Evolutionary conservation across 2,329 filamentous ascomycete genomes (phyloP).

Genomic region (Talaromyces atroroseus): DNA sequence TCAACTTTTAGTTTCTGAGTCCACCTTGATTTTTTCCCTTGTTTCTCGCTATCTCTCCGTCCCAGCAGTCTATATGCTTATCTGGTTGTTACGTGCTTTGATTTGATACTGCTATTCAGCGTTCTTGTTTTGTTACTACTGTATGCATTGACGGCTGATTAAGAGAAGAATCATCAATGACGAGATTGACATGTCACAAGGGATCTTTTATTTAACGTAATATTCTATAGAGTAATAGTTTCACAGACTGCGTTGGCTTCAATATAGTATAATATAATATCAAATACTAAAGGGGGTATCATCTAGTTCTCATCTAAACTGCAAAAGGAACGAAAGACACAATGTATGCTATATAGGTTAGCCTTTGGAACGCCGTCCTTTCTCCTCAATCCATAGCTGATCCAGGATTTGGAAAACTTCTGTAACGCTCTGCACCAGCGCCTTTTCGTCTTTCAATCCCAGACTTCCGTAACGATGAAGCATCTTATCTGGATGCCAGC

Average conservation of each 20-base stretch:
- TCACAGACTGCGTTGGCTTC: background rate
- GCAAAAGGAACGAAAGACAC: constrained; percentile 7
- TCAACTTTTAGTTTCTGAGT: background rate
- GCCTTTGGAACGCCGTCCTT: constrained; percentile 18
- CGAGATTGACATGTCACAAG: background rate
- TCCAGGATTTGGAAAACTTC: constrained; percentile 90
- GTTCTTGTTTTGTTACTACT: constrained; percentile 8
- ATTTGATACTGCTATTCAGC: constrained; percentile 16
- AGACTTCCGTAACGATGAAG: constrained; percentile 76
- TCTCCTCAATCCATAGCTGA: constrained; percentile 65
- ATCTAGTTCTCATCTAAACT: background rate
- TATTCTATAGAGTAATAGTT: background rate
- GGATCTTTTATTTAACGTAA: background rate
- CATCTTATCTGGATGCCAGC: constrained; percentile 98
- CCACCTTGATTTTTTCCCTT: background rate
- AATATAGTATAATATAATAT: background rate
- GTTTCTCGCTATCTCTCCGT: background rate
- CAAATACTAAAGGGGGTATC: constrained; percentile 1
- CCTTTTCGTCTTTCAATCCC: constrained; percentile 62
- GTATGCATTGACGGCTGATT: constrained; percentile 3
- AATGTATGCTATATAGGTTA: background rate
- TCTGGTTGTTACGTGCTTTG: constrained; percentile 5
- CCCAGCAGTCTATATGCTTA: background rate
- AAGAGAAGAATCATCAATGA: background rate
- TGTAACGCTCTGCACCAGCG: constrained; percentile 66